These are phyloP conservation scores for Malus hybrid DNA, from an alignment of 331 rosid genomes.

Conservation along the genomic window DNA sequence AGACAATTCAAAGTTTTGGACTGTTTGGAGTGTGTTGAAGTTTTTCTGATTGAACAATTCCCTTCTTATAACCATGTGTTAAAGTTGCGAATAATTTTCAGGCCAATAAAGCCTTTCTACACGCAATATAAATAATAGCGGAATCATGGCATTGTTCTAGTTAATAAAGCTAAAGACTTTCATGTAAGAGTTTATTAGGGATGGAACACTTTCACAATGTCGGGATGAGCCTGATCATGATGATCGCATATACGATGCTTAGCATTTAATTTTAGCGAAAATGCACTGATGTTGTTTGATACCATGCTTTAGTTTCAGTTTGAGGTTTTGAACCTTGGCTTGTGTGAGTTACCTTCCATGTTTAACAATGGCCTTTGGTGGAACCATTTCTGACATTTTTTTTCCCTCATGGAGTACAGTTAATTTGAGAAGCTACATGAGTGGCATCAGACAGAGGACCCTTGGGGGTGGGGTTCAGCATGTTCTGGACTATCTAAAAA, in stretches of 20 bases:
- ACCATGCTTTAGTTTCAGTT: background rate
- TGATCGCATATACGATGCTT: background rate
- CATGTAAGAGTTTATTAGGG: background rate
- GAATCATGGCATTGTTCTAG: no score
- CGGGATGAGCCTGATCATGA: background rate
- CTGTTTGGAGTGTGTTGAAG: background rate
- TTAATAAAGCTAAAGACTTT: background rate
- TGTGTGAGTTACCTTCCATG: background rate
- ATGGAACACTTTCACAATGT: background rate
- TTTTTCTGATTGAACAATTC: background rate
- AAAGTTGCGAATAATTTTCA: no score
- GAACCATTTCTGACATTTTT: background rate
- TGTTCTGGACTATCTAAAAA: constrained; percentile 70
- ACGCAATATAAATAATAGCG: no score
- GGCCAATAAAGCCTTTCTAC: no score
- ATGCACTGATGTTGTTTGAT: background rate
- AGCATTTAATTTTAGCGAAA: background rate
- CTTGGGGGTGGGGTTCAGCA: constrained; percentile 66
- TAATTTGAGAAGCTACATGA: constrained; percentile 36
- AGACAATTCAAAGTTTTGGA: background rate
- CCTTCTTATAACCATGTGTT: no score
- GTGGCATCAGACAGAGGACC: constrained; percentile 58
- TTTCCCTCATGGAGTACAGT: background rate
- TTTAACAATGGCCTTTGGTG: background rate
- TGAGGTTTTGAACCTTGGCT: background rate